Conservation (phyloP, 768 basidiomycete species). For the Suillus clintonianus region DNA sequence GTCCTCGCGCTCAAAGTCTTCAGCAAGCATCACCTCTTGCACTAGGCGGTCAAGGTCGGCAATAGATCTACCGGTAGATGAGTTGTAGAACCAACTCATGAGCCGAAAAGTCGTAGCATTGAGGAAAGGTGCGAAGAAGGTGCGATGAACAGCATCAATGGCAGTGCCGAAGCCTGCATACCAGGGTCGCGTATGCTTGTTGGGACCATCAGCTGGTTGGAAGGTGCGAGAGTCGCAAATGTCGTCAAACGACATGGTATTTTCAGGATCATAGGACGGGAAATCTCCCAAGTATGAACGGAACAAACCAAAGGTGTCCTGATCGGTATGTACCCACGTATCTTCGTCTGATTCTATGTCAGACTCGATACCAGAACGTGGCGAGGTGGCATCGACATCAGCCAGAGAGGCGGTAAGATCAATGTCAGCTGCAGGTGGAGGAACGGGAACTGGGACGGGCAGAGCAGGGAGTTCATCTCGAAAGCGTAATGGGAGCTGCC, state of each 20-base stretch:
- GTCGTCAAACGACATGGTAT: neutral
- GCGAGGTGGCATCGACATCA: slow-evolving; percentile 11
- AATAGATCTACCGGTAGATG: slow-evolving; percentile 25
- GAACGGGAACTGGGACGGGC: neutral
- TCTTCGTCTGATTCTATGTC: slow-evolving; percentile 10
- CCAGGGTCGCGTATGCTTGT: slow-evolving; percentile 9
- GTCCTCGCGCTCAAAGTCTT: slow-evolving; percentile 14
- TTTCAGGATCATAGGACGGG: slow-evolving; percentile 1
- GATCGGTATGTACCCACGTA: slow-evolving; percentile 18
- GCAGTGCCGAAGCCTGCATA: neutral
- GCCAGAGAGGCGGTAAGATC: too few relatives aligned
- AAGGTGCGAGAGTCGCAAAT: neutral
- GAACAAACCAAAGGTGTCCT: slow-evolving; percentile 12
- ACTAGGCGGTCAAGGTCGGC: slow-evolving; percentile 24
- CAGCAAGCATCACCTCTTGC: slow-evolving; percentile 4
- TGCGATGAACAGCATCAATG: neutral
- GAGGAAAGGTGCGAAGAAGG: slow-evolving; percentile 15
- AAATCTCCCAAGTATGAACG: neutral
- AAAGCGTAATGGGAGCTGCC: neutral
- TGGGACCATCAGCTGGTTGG: slow-evolving; percentile 10
- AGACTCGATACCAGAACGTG: neutral
- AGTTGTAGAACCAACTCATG: slow-evolving; percentile 26
- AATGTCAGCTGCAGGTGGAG: slow-evolving; percentile 8
- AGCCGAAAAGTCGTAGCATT: slow-evolving; percentile 7
- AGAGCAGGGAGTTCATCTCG: neutral